Base-by-base conservation (phyloP, 306 rosid species). In the Sesbania bispinosa region DNA sequence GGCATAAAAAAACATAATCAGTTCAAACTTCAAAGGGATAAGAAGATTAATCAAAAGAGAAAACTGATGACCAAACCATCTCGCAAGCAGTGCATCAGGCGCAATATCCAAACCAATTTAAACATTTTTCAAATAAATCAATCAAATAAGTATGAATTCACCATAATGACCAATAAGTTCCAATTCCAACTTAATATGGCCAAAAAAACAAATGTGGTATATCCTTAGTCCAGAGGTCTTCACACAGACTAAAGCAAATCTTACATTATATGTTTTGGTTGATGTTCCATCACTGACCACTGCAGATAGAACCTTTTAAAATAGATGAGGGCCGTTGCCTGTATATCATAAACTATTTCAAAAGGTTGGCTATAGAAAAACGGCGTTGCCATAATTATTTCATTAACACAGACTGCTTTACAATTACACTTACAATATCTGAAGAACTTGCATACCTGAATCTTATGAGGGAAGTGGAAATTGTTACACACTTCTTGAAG, bases 281-380 rank as follows among this genome's bases (percentile, higher is more conserved):
- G 87, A 74, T 94, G 99, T 79, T 91, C 96, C 99, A 91, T 91
- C 71, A 94, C 90, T 0, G 97, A 94, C 97, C 97, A 91, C 27
- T 86, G 96, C 59, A 94, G 81, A 83, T 85, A 94, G 86, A 94
- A 94, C 60, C 97, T 91, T 82, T 91, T 89, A 82, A 94, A 94
- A 85, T 89, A 94, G 60, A 94, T 83, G 58, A 94, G 97, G 59
- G 96, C 97, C 0, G 96, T 79, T 77, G 96, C 97, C 97, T 94
- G 90, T 72, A 75, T 69, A 83, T 62, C 48, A 75, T 52, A 82
- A 82, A 78, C 66, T 52, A 78, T 23, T 54, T 51, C 61, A 79
- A 50, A 73, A 75, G 30, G 45, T 65, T 46, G 26, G 52, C 39
- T 33, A 36, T 0, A 51, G 53, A 59, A 33, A 19, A 10, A 58